Base-by-base conservation (phyloP, 2,329 filamentous ascomycete species). In the Colletotrichum simmondsii region DNA sequence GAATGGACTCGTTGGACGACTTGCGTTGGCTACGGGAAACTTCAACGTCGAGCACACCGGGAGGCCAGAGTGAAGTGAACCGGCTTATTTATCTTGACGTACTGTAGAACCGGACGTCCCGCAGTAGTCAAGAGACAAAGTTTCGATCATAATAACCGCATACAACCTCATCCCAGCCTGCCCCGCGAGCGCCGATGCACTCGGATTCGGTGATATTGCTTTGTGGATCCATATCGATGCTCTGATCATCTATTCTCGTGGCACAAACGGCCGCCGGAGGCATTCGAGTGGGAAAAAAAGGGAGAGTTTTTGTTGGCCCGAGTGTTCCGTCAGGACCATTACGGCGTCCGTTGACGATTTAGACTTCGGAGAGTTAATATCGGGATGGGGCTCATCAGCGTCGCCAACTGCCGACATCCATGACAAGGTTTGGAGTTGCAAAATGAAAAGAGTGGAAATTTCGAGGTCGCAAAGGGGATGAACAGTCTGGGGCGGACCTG, bases 281-380 rank as follows among this genome's bases (percentile, higher is more conserved):
- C 16, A 22, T 49, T 49, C 11, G 32, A n/a, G 19, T 42, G 5
- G 37, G 3, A 4, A 19, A 19, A 42, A 42, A 63, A 67, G 37
- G 37, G 52, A 16, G 37, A 22, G 2, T 32, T 32, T 22, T 11
- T 35, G n/a, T 68, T 68, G 35, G 68, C 12, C 64, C 64, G 64
- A 58, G 64, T 62, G 52, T 42, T 49, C 58, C 68, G 68, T 58
- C 62, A 35, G 32, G 32, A 12, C 32, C 32, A 12, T 35, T 5
- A 59, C 1, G 16, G 37, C 37, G 14, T 42, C 37, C 37, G 37
- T 64, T 35, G 65, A 19, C 22, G 53, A 68, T 42, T 58, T 59
- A 69, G 46, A 68, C 59, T 69, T 71, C 22, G 59, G 58, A 46
- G 42, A 22, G 12, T 65, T 63, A 60, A 68, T 72, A 68, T 59